phyloP scores from a whole-genome alignment of 2,329 filamentous ascomycete genomes.

The Aureobasidium sp. region DNA sequence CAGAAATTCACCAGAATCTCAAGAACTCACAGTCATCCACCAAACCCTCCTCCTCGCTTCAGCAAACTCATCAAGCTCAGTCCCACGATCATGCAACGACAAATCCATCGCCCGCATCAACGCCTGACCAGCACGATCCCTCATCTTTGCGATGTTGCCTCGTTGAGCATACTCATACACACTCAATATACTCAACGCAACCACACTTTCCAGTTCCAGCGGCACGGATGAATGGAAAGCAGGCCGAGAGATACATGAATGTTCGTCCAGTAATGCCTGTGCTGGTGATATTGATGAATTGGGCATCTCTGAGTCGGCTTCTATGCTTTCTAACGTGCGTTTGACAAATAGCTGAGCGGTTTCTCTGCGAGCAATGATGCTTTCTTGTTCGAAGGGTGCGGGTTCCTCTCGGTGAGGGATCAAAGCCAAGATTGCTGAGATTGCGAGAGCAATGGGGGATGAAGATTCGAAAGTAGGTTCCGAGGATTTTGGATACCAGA shows the following conservation, averaged over 20 bases:
- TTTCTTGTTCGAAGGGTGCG: constrained; percentile 30
- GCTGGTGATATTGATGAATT: constrained; percentile 37
- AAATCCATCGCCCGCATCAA: constrained; percentile 39
- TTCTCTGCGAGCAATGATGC: constrained; percentile 36
- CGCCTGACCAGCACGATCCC: constrained; percentile 39
- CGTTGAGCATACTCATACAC: constrained; percentile 47
- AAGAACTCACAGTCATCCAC: constrained; percentile 39
- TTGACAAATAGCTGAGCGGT: constrained; percentile 43
- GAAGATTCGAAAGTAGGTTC: constrained; percentile 31
- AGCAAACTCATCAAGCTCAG: constrained; percentile 32
- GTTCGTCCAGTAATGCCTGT: constrained; percentile 34
- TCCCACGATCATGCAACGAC: constrained; percentile 31
- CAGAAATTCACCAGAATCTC: too few species aligned
- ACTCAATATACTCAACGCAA: constrained; percentile 41
- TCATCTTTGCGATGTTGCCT: constrained; percentile 46
- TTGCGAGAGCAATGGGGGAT: constrained; percentile 38
- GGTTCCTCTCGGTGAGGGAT: constrained; percentile 36
- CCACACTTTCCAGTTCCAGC: constrained; percentile 38
- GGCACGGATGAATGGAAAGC: constrained; percentile 39
- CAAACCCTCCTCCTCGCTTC: constrained; percentile 41
- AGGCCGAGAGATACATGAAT: constrained; percentile 24
- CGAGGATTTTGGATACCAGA: constrained; percentile 22
- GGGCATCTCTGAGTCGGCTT: constrained; percentile 39
- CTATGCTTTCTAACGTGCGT: constrained; percentile 40
- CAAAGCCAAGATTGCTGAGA: constrained; percentile 41